These are phyloP conservation scores for Phytophthora sansomeana DNA, from an alignment of 352 stramenopile species.

Conservation along the genomic window DNA sequence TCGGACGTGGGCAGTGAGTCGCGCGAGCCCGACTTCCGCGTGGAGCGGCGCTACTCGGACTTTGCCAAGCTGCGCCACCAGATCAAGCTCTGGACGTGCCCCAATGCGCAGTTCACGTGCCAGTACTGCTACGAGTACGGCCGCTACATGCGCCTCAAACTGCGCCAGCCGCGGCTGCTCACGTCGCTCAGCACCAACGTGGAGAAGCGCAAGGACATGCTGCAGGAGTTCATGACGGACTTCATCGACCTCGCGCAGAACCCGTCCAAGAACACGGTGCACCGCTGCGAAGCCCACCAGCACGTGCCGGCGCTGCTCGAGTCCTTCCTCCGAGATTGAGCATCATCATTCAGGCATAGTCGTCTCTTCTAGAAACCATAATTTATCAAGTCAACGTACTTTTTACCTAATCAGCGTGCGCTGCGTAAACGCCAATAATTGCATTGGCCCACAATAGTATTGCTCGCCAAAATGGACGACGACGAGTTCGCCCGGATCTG, in stretches of 20 bases:
- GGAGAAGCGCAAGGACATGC: slow-evolving; percentile 59
- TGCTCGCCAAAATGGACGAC: slow-evolving; percentile 47
- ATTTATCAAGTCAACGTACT: slow-evolving; percentile 25
- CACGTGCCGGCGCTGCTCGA: slow-evolving; percentile 59
- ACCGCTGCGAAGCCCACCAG: slow-evolving; percentile 52
- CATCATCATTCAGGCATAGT: slow-evolving; percentile 3
- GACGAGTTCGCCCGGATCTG: slow-evolving; percentile 58
- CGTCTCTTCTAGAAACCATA: slow-evolving; percentile 18
- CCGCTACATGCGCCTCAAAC: slow-evolving; percentile 60
- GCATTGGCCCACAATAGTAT: no score
- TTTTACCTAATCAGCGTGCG: slow-evolving; percentile 10
- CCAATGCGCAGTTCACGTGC: slow-evolving; percentile 58
- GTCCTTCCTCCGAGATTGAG: slow-evolving; percentile 54
- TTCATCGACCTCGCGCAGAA: slow-evolving; percentile 58
- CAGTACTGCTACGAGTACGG: slow-evolving; percentile 70
- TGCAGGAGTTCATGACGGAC: slow-evolving; percentile 60
- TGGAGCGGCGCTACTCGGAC: slow-evolving; percentile 73
- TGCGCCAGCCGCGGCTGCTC: slow-evolving; percentile 54
- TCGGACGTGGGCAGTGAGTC: slow-evolving; percentile 28
- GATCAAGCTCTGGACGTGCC: slow-evolving; percentile 50
- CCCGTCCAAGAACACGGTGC: slow-evolving; percentile 40
- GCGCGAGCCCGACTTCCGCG: slow-evolving; percentile 53
- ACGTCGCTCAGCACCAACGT: slow-evolving; percentile 45
- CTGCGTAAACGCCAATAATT: no score
- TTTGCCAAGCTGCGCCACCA: slow-evolving; percentile 61